These are phyloP conservation scores for Lactarius sp. DNA, from an alignment of 768 basidiomycete genomes.

Conservation along the genomic window DNA sequence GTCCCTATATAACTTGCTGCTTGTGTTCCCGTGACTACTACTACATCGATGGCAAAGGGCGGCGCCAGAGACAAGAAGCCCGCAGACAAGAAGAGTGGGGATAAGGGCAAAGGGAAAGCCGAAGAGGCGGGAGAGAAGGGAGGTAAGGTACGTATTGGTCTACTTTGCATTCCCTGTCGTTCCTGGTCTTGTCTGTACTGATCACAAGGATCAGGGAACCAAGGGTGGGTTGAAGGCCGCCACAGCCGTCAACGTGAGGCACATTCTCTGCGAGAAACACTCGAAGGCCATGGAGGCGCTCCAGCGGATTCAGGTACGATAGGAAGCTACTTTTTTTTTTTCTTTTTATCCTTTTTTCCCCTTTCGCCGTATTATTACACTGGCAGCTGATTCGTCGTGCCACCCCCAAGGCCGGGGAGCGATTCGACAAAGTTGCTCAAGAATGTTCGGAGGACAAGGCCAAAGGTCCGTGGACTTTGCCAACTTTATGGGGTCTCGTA, in stretches of 20 bases:
- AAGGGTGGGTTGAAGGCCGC: conserved; percentile 69
- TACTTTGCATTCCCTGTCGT: neutral
- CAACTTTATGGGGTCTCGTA: neutral
- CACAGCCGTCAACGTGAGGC: conserved; percentile 78
- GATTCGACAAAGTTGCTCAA: conserved; percentile 85
- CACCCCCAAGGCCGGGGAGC: conserved; percentile 57
- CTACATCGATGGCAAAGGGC: conserved; percentile 3
- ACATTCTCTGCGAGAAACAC: conserved; percentile 86
- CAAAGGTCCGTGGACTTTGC: conserved; percentile 47
- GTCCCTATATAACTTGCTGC: no score
- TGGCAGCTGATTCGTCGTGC: neutral
- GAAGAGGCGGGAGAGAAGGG: conserved; percentile 13
- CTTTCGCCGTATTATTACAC: neutral
- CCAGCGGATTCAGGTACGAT: conserved; percentile 66
- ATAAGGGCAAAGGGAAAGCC: conserved; percentile 26
- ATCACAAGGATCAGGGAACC: conserved; percentile 32
- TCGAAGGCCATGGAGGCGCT: conserved; percentile 74
- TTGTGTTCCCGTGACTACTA: neutral
- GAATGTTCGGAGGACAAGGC: conserved; percentile 92
- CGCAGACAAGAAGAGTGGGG: conserved; percentile 37
- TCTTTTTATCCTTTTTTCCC: neutral
- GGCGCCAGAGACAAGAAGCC: conserved; percentile 38
- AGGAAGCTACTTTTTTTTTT: neutral
- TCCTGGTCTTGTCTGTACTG: neutral
- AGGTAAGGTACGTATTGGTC: conserved; percentile 4